Conservation (phyloP, 192 early-diverging fungal genomes). For the Dimargaris verticillata region DNA sequence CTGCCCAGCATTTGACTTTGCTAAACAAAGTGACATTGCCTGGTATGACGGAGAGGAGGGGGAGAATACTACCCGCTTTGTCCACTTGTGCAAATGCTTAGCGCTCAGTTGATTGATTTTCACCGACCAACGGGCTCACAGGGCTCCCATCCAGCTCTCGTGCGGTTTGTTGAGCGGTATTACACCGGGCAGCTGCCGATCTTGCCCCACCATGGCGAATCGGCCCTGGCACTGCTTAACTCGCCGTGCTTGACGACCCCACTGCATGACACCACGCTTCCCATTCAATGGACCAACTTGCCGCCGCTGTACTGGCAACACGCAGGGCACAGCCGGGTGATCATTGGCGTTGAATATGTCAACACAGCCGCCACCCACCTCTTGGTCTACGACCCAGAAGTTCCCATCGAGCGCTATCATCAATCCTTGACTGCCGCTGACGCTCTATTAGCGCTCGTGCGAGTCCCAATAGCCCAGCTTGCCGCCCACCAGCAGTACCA, state of each 20-base stretch:
- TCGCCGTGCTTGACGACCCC: constrained; percentile 1
- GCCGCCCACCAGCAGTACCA: neutral
- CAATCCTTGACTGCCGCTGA: neutral
- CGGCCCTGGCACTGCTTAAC: neutral
- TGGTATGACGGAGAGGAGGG: too few species aligned
- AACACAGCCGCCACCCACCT: constrained; percentile 23
- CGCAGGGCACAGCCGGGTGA: constrained; percentile 46
- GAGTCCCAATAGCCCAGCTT: neutral
- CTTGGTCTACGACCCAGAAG: constrained; percentile 45
- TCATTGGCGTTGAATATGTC: constrained; percentile 41
- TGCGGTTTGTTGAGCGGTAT: constrained; percentile 39
- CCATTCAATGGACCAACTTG: constrained; percentile 25
- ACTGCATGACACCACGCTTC: neutral
- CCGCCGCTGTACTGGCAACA: constrained; percentile 58
- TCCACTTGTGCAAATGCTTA: neutral
- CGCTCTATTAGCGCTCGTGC: neutral
- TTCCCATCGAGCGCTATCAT: neutral
- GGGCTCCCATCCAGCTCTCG: constrained; percentile 33
- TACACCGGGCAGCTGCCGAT: constrained; percentile 23
- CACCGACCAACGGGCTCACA: constrained; percentile 35
- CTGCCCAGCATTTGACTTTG: too few species aligned
- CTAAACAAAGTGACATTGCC: too few species aligned
- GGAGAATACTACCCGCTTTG: neutral
- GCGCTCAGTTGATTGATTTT: constrained; percentile 44
- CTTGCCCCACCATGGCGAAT: constrained; percentile 6